These are phyloP conservation scores for Sistotremastrum niveocremeum DNA, from an alignment of 768 basidiomycete genomes.

Conservation along the genomic window DNA sequence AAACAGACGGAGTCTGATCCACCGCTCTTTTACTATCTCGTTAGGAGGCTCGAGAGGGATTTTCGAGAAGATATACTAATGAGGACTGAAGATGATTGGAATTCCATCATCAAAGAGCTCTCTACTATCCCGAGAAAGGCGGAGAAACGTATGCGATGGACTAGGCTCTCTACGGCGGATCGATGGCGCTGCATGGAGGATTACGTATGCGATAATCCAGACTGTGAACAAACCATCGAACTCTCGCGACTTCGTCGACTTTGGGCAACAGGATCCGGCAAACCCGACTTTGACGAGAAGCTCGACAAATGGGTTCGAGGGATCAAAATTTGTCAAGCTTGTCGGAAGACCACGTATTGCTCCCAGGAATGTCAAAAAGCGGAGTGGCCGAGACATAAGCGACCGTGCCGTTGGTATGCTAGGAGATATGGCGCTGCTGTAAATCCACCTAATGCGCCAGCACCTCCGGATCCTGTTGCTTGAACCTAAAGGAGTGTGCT, in stretches of 20 bases:
- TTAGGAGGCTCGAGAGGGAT: conserved; percentile 11
- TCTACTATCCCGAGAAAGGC: conserved; percentile 10
- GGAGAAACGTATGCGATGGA: conserved; percentile 12
- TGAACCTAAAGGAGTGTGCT: no score
- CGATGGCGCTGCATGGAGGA: conserved; percentile 14
- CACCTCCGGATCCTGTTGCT: no score
- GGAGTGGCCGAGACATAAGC: conserved; percentile 14
- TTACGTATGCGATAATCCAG: conserved; percentile 11
- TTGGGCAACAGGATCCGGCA: conserved; percentile 12
- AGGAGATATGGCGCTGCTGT: no score
- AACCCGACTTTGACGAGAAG: conserved; percentile 14
- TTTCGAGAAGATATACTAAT: conserved; percentile 1
- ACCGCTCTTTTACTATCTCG: conserved; percentile 15
- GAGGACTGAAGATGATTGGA: conserved; percentile 8
- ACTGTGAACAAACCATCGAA: conserved; percentile 12
- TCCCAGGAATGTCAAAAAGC: conserved; percentile 14
- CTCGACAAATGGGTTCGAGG: conserved; percentile 14
- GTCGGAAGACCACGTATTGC: conserved; percentile 13
- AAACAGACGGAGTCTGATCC: conserved; percentile 1
- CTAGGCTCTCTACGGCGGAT: conserved; percentile 8
- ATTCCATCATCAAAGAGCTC: conserved; percentile 10
- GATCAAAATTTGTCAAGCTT: conserved; percentile 12
- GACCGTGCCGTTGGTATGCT: conserved; percentile 4
- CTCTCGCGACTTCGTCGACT: conserved; percentile 8
- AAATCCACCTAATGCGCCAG: no score